These are phyloP conservation scores for Penicillium polonicum DNA, from an alignment of 2,329 filamentous ascomycete species.

Conservation along the genomic window DNA sequence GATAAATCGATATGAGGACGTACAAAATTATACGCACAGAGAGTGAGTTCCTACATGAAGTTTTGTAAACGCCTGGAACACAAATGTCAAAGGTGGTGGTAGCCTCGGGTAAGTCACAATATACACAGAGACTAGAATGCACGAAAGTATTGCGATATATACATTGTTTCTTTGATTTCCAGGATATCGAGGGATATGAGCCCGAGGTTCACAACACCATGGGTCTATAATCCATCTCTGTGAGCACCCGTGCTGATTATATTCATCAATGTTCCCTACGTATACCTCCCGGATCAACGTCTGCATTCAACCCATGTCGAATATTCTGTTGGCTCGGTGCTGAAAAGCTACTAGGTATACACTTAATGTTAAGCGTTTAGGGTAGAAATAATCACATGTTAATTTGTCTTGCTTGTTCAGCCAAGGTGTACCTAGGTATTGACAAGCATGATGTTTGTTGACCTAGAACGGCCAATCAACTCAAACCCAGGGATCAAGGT, in stretches of 20 bases:
- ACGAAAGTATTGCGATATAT: background rate
- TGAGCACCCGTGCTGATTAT: background rate
- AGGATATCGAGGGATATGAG: background rate
- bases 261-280: background rate
- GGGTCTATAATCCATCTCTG: background rate
- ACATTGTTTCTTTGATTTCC: background rate
- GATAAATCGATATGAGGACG: background rate
- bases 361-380: background rate
- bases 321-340: background rate
- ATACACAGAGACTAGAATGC: background rate
- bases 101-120: background rate
- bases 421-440: background rate
- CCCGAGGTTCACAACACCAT: background rate
- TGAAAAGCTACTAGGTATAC: background rate
- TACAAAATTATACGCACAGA: background rate
- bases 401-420: slow-evolving; percentile 2
- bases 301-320: background rate
- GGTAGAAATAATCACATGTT: slow-evolving; percentile 6
- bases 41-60: too few species aligned
- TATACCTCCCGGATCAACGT: background rate
- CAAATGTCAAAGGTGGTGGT: background rate
- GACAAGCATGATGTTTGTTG: background rate
- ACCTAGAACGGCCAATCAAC: background rate
- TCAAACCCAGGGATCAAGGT: background rate
- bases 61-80: too few species aligned